Conservation (phyloP, 352 stramenopile species). For the Saprolegnia diclina region DNA sequence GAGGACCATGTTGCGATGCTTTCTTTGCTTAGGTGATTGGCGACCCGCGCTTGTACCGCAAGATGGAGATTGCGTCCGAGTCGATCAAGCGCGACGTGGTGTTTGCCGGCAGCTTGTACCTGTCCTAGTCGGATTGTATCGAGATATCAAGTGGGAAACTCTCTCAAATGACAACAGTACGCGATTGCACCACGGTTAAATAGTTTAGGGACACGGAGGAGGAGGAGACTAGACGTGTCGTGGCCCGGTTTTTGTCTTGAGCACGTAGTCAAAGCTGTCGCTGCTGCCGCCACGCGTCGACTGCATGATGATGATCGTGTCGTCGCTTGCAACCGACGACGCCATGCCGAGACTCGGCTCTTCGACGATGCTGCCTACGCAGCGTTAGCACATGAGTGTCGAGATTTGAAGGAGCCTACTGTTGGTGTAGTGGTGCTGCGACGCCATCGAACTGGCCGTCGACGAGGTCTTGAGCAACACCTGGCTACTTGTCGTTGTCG, state of each 20-base stretch:
- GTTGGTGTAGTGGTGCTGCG: neutral
- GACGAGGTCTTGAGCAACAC: constrained; percentile 1
- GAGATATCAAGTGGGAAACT: constrained; percentile 4
- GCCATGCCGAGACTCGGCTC: neutral
- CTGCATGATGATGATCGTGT: constrained; percentile 24
- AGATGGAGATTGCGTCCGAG: constrained; percentile 96
- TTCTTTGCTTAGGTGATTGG: constrained; percentile 55
- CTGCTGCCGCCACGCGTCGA: constrained; percentile 19
- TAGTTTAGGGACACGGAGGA: constrained; percentile 4
- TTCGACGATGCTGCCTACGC: constrained; percentile 4
- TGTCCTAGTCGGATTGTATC: constrained; percentile 38
- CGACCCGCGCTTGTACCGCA: constrained; percentile 94
- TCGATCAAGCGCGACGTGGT: constrained; percentile 98
- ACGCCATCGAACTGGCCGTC: constrained; percentile 7
- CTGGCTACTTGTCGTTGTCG: neutral
- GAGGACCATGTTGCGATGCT: neutral
- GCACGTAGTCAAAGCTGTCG: constrained; percentile 22
- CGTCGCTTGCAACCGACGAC: constrained; percentile 15
- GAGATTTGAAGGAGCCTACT: neutral
- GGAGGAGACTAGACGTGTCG: neutral
- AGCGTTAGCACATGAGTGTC: neutral
- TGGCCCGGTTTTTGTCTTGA: constrained; percentile 1
- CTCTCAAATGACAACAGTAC: no score
- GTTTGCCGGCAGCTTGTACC: constrained; percentile 95
- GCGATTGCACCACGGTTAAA: constrained; percentile 2